Base-by-base conservation (phyloP, 441 rosid species). In the Populus hybrid region DNA sequence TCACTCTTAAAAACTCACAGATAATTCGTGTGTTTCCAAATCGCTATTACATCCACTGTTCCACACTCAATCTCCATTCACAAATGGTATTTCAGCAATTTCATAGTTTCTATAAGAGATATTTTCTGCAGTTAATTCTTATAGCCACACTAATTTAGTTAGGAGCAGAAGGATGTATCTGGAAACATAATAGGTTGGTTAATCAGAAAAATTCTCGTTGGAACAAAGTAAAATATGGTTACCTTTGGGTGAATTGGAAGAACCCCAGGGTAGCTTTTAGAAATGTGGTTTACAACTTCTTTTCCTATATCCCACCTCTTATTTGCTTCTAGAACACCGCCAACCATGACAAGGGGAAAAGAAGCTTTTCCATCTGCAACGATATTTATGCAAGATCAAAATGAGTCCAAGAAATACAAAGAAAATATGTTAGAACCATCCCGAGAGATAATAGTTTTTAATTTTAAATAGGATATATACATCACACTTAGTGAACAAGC, bases 341-440 rank as follows among this genome's bases (percentile, higher is more conserved):
- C 96, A 75, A 91, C 96, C 94, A 91, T 90, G 78, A 91, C 92
- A 23, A 91, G 90, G 45, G 94, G 94, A 71, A 91, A 89, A 28
- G 85, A 76, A 76, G 77, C 83, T 56, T 82, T 89, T 79, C 89
- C 89, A 84, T 91, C 95, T 91, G 89, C 83, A 82, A 79, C 9
- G 63, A 36, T 24, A 23, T 68, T 40, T 72, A 68, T 81, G 77
- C 9, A 53, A 69, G 53, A 53, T 61, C 29, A 68, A 28, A 53
- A 14, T 5, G 14, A 74, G 12, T 31, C 0, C 66, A 61, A n/a
- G 68, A 65, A 64, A 56, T 10, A 5, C 63, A 64, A 66, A 71
- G 10, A 66, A 76, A 36, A 28, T 14, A 38, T 31, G 61, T 42
- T 31, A 69, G 69, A 61, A 36, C 63, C 50, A 77, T 78, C 16